Base-by-base conservation (phyloP, 345 rosid genomes). In the Hibiscus syriacus region DNA sequence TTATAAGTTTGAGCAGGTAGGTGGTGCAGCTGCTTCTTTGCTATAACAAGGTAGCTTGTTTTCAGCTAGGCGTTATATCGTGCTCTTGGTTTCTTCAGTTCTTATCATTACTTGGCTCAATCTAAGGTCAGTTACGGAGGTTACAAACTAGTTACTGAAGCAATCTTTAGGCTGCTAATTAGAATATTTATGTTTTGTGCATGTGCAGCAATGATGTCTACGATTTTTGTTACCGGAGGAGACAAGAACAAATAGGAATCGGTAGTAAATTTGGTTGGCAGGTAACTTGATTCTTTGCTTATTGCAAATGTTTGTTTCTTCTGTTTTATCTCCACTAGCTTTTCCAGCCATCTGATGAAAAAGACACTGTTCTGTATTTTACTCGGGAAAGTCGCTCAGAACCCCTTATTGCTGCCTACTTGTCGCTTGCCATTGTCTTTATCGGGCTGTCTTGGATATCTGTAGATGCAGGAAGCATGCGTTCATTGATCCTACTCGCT, bases 191-290 rank as follows among this genome's bases (percentile, higher is more conserved):
- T 67, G 36, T 72, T 38, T 74, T 66, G 62, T 82, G 22, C 41
- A 50, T 81, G 72, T 56, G 82, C 96, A 90, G 97, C 87, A 92
- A 90, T 70, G 97, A 90, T 78, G 97, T 88, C 64, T 90, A 92
- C 69, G 98, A 92, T 80, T 92, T n/a, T 88, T 26, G 98, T 88
- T 67, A 90, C 96, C 0, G 98, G 96, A 82, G 98, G 97, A 38
- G 98, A 92, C 75, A 82, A 84, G 79, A 83, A 86, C 83, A 90
- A 93, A 81, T 84, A 77, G 63, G 98, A 93, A 76, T 93, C 96
- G 0, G 90, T 93, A 22, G 97, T 93, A 39, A 93, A 87, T 77
- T 43, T 93, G 77, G 74, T 77, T 66, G 87, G 92, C 78, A 92
- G 92, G 98, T 92, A 81, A 72, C 75, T 60, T 69, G 53, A 65